Evolutionary conservation across 176 grass and related monocot genomes (phyloP), one percentile per base, ranked within the genome.

Genomic region (Triticum turgidum): DNA sequence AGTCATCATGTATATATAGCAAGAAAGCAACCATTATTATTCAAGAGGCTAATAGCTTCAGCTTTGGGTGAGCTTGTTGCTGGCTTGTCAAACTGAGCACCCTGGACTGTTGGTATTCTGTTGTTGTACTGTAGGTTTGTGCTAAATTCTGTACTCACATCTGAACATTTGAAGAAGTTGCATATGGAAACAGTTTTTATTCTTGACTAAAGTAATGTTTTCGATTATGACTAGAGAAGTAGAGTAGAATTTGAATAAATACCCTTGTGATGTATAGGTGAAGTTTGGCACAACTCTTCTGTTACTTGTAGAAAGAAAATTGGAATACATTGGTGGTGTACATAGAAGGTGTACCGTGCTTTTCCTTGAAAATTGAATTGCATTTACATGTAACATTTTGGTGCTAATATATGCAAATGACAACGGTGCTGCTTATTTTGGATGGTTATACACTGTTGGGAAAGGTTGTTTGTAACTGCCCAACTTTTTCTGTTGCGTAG

Each of bases 401-500:
- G 70, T 84, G 54, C 82, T 76, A 64, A 34, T 61, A 45, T 24
- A 66, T 85, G 59, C 72, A 76, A 68, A 56, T 85, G 62, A 58
- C 62, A 72, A n/a, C 6, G 12, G 21, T 14, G 6, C 32, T 84
- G 59, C 14, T 78, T 68, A 52, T 35, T 52, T 67, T 29, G 22
- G 33, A 65, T 6, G 14, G 9, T 67, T 20, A 52, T 33, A 68
- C 4, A 21, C 44, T 82, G 6, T 30, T 24, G 1, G 13, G 15
- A 66, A 17, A 61, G 24, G 24, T 22, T 76, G 12, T 39, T 87
- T 74, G 69, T 27, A 77, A 12, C 15, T 73, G 25, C 9, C 35
- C 64, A 33, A 6, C 18, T 27, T 70, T 80, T 21, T 47, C 24
- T 58, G 1, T 80, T 86, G 42, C 76, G 17, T 81, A 61, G 18